Base-by-base conservation (phyloP, 495 filamentous ascomycete genomes). In the Poronia punctata region DNA sequence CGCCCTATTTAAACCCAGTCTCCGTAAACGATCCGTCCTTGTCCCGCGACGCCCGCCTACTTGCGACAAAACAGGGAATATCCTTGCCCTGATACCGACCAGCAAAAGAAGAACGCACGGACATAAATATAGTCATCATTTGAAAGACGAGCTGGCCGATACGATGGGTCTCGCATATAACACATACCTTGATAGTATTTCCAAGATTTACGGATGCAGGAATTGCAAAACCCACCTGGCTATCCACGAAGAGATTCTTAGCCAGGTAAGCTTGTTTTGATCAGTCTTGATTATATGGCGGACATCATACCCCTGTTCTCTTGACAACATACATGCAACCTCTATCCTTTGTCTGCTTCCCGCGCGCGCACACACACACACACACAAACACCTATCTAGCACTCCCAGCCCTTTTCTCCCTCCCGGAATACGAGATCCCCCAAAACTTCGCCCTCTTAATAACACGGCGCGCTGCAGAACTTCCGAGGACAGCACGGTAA, bases 401-500 rank as follows among this genome's bases (percentile, higher is more conserved):
- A n/a, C n/a, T n/a, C n/a, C n/a, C n/a, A n/a, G n/a, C 27, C 22
- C 22, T 14, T 20, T 21, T 15, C 14, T 27, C 23, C 27, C 37
- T 4, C n/a, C n/a, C 38, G 17, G 26, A 25, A 17, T 30, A 38
- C 26, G 8, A 16, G 6, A 14, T 18, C 17, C 18, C 10, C 5
- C 2, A 25, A 14, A 22, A 46, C 4, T 19, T 21, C 14, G 10
- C 5, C 9, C 3, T 17, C 14, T 16, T n/a, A 27, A 33, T 32
- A 12, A 31, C 28, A 35, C 42, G 18, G 18, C 21, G 2, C 15
- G 17, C 5, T 12, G 37, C 59, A 98, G 92, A 95, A 90, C 63
- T 98, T 98, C 76, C 88, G 92, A 43, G 92, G 92, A 57, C 90
- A 96, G 59, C 93, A 97, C 55, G 92, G 92, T 49, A 98, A 98